Base-by-base conservation (phyloP, 2,329 filamentous ascomycete species). In the Exutisphaerella laricina region DNA sequence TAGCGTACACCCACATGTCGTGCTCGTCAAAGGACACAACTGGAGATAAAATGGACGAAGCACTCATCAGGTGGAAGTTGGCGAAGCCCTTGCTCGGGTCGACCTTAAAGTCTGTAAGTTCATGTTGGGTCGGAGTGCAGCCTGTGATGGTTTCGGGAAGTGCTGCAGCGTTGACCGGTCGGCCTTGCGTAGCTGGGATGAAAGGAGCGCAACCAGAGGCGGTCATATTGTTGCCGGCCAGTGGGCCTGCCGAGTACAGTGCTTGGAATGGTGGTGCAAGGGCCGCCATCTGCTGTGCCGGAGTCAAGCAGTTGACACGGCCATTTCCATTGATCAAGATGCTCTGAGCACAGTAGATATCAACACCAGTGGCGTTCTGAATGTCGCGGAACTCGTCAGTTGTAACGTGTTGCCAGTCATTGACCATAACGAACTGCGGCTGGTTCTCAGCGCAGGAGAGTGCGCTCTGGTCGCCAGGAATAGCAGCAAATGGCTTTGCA, bases 301-400 rank as follows among this genome's bases (percentile, higher is more conserved):
- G 30, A 6, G 23, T 26, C 23, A 26, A 26, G 30, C 48, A 50
- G 20, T 41, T 34, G 13, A 48, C 48, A 13, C 36, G 21, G 5
- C 46, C 49, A n/a, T 31, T 26, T 13, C 49, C 49, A 18, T 52
- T 52, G 43, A 49, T 43, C 13, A 52, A 25, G 21, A 52, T 44
- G 26, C 40, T 45, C 17, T 52, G 40, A 5, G 39, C 31, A 34
- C 49, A 52, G 25, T 39, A 47, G 8, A 50, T 25, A n/a, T 48
- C 23, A 12, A 26, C 6, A 26, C 46, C 46, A 7, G 39, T 43
- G 14, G 28, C 29, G n/a, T 40, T 36, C 14, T 40, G 16, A 7
- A 46, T 36, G 4, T 23, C 21, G 9, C 20, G 26, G 2, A 39
- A 35, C 32, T 50, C 37, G 13, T 31, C 17, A 8, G 41, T 41